A percentile compares a stretch with the other conserved stretches of the same genome.
These are phyloP conservation scores for Chytriomyces sp. DNA, from an alignment of 192 early-diverging fungal species.

Conservation along the genomic window DNA sequence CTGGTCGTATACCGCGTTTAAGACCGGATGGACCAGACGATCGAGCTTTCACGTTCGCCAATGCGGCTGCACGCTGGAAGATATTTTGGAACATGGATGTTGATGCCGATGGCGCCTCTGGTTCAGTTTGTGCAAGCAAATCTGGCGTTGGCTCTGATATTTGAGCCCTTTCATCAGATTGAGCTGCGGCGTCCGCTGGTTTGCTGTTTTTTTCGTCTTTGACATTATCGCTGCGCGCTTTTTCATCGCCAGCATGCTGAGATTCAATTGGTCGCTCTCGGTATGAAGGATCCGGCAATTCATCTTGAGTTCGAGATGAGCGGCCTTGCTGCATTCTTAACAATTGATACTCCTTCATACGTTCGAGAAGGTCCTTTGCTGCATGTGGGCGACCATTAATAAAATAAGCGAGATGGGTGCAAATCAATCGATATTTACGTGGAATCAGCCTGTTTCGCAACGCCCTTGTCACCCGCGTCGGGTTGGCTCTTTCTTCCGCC, in stretches of 20 bases:
- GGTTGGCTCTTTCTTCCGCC: constrained; percentile 10
- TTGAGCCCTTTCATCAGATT: neutral
- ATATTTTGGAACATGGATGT: constrained; percentile 1
- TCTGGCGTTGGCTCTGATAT: neutral
- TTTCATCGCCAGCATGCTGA: neutral
- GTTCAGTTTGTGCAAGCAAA: neutral
- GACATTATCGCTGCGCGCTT: neutral
- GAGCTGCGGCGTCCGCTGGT: neutral
- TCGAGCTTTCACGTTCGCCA: neutral
- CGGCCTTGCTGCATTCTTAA: neutral
- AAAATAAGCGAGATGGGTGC: neutral
- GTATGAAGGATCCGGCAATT: neutral
- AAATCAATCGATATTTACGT: neutral
- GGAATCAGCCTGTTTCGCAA: constrained; percentile 3
- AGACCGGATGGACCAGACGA: neutral
- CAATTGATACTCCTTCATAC: constrained; percentile 7
- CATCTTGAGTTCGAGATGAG: neutral
- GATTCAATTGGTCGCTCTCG: neutral
- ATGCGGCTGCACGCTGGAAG: neutral
- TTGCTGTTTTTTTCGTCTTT: neutral
- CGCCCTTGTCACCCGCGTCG: neutral
- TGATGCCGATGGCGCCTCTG: neutral
- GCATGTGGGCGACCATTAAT: neutral
- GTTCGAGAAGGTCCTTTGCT: constrained; percentile 7
- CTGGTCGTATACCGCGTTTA: neutral